Evolutionary conservation across 2,329 filamentous ascomycete species (phyloP), one percentile per base, ranked within the genome.

Genomic region (Phyllosticta capitalensis): DNA sequence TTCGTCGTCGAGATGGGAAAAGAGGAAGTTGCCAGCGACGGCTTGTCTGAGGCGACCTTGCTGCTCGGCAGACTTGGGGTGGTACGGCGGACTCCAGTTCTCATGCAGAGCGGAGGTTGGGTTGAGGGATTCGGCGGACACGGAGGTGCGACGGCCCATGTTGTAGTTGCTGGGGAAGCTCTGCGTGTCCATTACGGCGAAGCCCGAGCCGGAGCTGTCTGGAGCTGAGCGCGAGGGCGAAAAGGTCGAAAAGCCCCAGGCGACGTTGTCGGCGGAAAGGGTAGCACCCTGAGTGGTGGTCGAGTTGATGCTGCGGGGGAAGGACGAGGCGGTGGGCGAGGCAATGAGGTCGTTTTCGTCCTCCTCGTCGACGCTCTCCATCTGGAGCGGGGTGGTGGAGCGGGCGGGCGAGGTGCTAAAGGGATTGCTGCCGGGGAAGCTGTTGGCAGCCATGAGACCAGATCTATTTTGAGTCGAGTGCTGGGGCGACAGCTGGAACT

Each of bases 71-170:
- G 88, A 84, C 79, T 99, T 99, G 64, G 85, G 83, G 72, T 94
- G 90, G 67, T 83, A 83, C 2, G 94, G 94, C 9, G 94, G 90
- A 28, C 86, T 83, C 92, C 92, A 99, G 74, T 90, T 94, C 72
- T 94, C 90, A 67, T 90, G 87, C 60, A 84, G 84, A 62, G 91
- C 87, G 30, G 88, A 86, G 54, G 86, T 89, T 19, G 94, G 94
- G 74, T 96, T 95, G 69, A 97, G 81, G 1, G 92, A 96, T 76
- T 99, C 94, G 55, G 94, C 94, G 49, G 94, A 97, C 57, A 99
- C 94, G 3, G 94, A 97, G 48, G 92, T 96, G 67, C 94, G 89
- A 64, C 94, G 88, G 67, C 85, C 89, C 75, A 96, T 87, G 73
- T 95, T 95, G 77, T 96, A 97, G 73, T 97, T 92, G 66, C 84